Percentiles rank a stretch among this genome's conserved stretches.
phyloP scores from a whole-genome alignment of 2,329 filamentous ascomycete species.

The Trichoderma arundinaceum region DNA sequence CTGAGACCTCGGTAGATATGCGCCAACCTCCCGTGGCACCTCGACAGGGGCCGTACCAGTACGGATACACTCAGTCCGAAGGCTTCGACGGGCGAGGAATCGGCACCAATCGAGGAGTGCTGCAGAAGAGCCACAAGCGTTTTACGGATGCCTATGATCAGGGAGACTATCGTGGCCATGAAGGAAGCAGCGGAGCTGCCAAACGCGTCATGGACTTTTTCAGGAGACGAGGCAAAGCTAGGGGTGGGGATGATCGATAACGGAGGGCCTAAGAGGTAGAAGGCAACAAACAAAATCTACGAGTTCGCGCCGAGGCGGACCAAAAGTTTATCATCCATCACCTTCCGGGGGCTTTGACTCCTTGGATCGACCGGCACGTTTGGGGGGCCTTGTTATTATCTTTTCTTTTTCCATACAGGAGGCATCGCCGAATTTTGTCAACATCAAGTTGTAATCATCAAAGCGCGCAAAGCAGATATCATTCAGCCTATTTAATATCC shows the following conservation, averaged over 20 bases:
- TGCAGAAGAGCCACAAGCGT: conserved; percentile 86
- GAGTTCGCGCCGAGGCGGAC: not conserved
- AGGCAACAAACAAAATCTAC: not conserved
- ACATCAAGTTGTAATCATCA: conserved; percentile 32
- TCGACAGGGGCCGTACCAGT: conserved; percentile 52
- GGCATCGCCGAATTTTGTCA: conserved; percentile 23
- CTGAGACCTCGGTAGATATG: conserved; percentile 60
- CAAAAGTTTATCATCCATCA: not conserved
- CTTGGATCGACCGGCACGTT: conserved; percentile 13
- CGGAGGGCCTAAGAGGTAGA: conserved; percentile 11
- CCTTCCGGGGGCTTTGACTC: not conserved
- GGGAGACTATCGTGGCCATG: conserved; percentile 67
- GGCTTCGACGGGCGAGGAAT: conserved; percentile 50
- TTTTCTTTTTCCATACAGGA: conserved; percentile 22
- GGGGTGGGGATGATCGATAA: conserved; percentile 62
- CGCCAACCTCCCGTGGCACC: conserved; percentile 50
- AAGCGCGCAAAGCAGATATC: conserved; percentile 30
- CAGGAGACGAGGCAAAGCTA: conserved; percentile 79
- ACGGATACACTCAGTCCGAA: conserved; percentile 51
- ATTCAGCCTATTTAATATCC: conserved; percentile 30
- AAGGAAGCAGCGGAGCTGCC: conserved; percentile 84
- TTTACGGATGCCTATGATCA: conserved; percentile 91
- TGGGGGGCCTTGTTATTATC: conserved; percentile 8
- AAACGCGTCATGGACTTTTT: conserved; percentile 99
- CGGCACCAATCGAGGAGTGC: conserved; percentile 58